phyloP scores from a whole-genome alignment of 176 grass and related monocot genomes.

The Triticum dicoccoides region DNA sequence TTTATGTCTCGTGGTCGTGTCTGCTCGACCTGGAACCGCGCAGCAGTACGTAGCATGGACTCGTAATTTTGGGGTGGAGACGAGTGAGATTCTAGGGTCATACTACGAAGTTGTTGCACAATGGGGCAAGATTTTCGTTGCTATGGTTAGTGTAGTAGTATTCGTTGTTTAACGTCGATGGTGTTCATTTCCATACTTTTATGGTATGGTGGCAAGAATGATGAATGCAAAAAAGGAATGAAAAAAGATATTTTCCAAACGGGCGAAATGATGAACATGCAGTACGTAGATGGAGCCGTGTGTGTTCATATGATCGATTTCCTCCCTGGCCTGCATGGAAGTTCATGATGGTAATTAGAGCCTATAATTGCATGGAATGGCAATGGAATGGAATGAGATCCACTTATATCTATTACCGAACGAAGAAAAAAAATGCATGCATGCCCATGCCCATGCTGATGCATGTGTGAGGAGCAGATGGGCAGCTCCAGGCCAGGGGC shows the following conservation, averaged over 20 bases:
- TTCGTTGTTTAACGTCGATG: neutral
- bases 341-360: slow-evolving; percentile 34
- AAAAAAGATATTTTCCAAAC: neutral
- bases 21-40: neutral
- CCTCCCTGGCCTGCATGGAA: slow-evolving; percentile 35
- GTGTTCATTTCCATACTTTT: neutral
- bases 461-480: neutral
- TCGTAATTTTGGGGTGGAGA: neutral
- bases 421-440: too few species aligned
- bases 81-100: neutral
- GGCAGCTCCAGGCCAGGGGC: neutral
- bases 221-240: neutral
- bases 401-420: neutral
- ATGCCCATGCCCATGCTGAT: neutral
- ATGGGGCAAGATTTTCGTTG: neutral
- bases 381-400: neutral
- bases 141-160: neutral
- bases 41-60: neutral
- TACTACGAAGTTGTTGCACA: neutral
- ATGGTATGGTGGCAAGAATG: neutral
- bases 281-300: neutral
- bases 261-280: neutral
- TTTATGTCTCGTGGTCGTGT: neutral
- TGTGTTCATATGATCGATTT: neutral
- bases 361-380: slow-evolving; percentile 15